phyloP scores from a whole-genome alignment of 140 eudicot genomes.

The Artemisia princeps region DNA sequence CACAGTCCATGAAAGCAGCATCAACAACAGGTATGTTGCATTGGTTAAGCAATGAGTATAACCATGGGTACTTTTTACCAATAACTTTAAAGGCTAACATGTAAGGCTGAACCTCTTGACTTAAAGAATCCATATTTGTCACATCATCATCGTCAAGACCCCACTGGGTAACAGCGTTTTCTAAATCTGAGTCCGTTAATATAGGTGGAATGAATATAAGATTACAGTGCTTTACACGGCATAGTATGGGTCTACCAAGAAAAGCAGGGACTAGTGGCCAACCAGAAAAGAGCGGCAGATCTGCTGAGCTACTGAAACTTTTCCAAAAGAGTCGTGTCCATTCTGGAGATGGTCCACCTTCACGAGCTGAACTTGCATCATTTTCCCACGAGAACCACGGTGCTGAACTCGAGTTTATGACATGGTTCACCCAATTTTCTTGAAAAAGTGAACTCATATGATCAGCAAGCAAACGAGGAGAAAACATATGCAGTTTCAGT shows the following conservation, averaged over 20 bases:
- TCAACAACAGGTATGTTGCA: constrained; percentile 78
- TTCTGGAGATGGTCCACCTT: constrained; percentile 85
- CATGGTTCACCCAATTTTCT: constrained; percentile 85
- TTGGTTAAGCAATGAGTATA: constrained; percentile 73
- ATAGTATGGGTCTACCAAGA: constrained; percentile 89
- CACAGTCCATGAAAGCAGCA: constrained; percentile 70
- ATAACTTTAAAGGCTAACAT: constrained; percentile 41
- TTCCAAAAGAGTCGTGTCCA: constrained; percentile 89
- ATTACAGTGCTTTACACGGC: constrained; percentile 80
- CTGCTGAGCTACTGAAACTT: constrained; percentile 59
- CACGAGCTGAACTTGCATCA: constrained; percentile 45
- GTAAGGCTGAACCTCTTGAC: constrained; percentile 40
- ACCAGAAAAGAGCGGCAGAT: constrained; percentile 72
- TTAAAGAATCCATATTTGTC: constrained; percentile 35
- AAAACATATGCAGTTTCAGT: constrained; percentile 55
- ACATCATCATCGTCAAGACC: constrained; percentile 31
- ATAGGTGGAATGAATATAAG: constrained; percentile 81
- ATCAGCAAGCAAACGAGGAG: constrained; percentile 69
- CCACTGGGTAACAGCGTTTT: constrained; percentile 25
- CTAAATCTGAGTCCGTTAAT: constrained; percentile 27
- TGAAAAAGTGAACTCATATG: constrained; percentile 69
- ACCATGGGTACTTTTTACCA: constrained; percentile 68
- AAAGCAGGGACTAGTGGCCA: constrained; percentile 99
- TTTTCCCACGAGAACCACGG: constrained; percentile 99
- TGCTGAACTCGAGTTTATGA: constrained; percentile 53